phyloP scores from a whole-genome alignment of 1,284 basidiomycete genomes.

The Malassezia cuniculi region DNA sequence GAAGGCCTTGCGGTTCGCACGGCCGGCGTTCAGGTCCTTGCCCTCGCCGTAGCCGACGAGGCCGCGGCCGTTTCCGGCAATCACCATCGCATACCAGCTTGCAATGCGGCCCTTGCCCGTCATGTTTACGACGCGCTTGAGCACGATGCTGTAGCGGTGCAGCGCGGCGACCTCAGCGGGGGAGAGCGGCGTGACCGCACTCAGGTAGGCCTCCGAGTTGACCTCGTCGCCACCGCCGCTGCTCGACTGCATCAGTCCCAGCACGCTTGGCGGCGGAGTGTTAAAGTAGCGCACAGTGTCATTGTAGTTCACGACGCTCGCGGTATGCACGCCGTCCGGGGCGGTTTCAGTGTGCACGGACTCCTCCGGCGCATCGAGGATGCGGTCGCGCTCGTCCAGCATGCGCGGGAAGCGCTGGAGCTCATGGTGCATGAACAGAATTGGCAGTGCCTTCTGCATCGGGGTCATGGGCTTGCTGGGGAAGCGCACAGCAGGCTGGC shows the following conservation, averaged over 20 bases:
- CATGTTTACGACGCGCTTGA: conserved; percentile 58
- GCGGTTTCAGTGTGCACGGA: conserved; percentile 18
- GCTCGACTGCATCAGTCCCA: conserved; percentile 19
- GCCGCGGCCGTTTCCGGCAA: conserved; percentile 71
- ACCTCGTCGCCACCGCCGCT: conserved; percentile 28
- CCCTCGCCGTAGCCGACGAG: conserved; percentile 81
- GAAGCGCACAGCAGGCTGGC: neutral
- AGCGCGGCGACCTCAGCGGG: conserved; percentile 29
- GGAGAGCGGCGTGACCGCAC: conserved; percentile 37
- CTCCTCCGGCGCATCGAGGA: conserved; percentile 36
- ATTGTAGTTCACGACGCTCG: conserved; percentile 30
- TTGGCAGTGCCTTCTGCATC: conserved; percentile 27
- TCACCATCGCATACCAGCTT: conserved; percentile 56
- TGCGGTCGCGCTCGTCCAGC: conserved; percentile 37
- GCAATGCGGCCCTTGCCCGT: conserved; percentile 73
- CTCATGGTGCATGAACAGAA: conserved; percentile 20
- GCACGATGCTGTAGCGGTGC: conserved; percentile 35
- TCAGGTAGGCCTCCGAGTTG: conserved; percentile 29
- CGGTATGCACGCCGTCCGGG: conserved; percentile 17
- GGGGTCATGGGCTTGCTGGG: conserved; percentile 5
- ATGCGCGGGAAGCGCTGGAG: conserved; percentile 29
- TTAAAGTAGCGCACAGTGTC: conserved; percentile 26
- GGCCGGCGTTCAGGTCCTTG: conserved; percentile 55
- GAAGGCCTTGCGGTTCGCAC: conserved; percentile 58
- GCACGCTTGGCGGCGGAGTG: conserved; percentile 26